These are phyloP conservation scores for Centaurea solstitialis DNA, from an alignment of 129 eudicot species.

Conservation along the genomic window DNA sequence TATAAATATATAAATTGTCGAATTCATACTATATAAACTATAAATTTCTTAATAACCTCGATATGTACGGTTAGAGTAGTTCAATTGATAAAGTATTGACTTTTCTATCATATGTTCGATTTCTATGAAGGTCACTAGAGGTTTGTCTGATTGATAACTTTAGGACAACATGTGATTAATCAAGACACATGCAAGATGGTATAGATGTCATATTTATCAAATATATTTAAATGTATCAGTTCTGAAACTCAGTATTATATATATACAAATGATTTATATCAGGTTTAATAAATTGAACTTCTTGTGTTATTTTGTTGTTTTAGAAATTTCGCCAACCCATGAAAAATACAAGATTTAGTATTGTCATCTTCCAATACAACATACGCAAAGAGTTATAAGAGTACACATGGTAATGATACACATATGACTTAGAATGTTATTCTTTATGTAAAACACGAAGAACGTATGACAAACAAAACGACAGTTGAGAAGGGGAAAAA, in stretches of 20 bases:
- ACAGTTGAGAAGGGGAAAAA: background rate
- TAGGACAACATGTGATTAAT: background rate
- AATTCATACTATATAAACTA: background rate
- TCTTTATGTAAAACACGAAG: background rate
- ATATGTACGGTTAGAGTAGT: background rate
- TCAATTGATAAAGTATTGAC: background rate
- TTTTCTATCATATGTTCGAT: background rate
- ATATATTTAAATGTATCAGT: background rate
- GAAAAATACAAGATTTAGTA: background rate
- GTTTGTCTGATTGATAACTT: too few relatives aligned
- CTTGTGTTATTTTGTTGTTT: background rate
- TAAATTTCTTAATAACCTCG: background rate
- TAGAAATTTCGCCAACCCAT: background rate
- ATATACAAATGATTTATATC: background rate
- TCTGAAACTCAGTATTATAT: background rate
- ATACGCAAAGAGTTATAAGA: background rate
- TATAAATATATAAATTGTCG: background rate
- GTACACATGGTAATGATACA: background rate
- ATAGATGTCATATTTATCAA: background rate
- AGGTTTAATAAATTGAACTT: background rate
- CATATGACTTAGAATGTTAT: background rate
- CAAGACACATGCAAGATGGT: background rate
- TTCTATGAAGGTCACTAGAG: background rate
- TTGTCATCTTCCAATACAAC: background rate
- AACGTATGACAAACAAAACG: background rate